These are phyloP conservation scores for Aureobasidium musti DNA, from an alignment of 2,329 filamentous ascomycete genomes.

Conservation along the genomic window DNA sequence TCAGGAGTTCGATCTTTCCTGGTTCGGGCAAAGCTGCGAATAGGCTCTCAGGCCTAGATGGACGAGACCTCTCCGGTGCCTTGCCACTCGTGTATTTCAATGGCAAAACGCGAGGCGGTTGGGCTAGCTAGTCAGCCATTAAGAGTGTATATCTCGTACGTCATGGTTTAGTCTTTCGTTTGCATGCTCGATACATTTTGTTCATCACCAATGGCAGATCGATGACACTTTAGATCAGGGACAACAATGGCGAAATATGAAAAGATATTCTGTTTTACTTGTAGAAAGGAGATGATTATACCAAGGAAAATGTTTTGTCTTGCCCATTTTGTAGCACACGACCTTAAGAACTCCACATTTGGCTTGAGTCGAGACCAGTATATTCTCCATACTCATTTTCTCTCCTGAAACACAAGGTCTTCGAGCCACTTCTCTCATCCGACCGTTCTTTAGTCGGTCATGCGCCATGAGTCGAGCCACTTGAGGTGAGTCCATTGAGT, in stretches of 20 bases:
- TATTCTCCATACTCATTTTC: constrained; percentile 7
- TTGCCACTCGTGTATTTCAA: neutral
- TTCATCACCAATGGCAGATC: neutral
- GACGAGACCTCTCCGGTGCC: neutral
- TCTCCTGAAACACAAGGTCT: neutral
- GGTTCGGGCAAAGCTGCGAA: neutral
- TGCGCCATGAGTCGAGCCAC: constrained; percentile 88
- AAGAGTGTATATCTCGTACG: neutral
- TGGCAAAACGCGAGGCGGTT: neutral
- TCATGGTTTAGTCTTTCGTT: neutral
- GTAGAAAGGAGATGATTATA: constrained; percentile 22
- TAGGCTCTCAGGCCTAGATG: neutral
- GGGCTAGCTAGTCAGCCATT: neutral
- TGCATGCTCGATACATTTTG: neutral
- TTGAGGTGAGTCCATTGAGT: constrained; percentile 87
- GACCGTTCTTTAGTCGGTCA: constrained; percentile 58
- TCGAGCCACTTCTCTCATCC: neutral
- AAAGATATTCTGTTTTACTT: constrained; percentile 22
- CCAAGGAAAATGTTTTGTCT: constrained; percentile 25
- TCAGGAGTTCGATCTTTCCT: neutral
- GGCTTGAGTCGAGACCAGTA: neutral
- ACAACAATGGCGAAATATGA: neutral
- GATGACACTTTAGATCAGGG: neutral
- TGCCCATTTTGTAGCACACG: neutral
- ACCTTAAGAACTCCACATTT: neutral